These are phyloP conservation scores for Floccularia luteovirens DNA, from an alignment of 768 basidiomycete species.

Conservation along the genomic window DNA sequence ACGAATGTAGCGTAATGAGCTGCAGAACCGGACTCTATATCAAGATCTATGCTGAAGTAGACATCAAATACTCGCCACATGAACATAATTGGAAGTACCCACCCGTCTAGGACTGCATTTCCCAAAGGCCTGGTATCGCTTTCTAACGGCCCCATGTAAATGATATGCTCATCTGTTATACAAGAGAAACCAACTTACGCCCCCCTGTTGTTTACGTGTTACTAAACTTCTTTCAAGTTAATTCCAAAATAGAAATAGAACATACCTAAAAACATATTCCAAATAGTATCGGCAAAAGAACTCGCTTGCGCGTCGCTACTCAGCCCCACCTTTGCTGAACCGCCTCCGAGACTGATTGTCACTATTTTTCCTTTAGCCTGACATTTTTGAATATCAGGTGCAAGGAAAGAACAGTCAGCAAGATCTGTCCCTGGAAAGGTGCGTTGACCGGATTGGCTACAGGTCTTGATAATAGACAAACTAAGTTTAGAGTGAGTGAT, in stretches of 20 bases:
- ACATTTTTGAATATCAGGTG: slow-evolving; percentile 54
- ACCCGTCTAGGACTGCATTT: slow-evolving; percentile 64
- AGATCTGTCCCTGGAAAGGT: slow-evolving; percentile 55
- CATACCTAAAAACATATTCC: slow-evolving; percentile 63
- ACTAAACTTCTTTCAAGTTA: too few species aligned
- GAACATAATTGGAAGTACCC: slow-evolving; percentile 6
- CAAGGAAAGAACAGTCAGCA: slow-evolving; percentile 57
- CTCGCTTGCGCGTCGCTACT: slow-evolving; percentile 42
- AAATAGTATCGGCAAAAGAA: slow-evolving; percentile 52
- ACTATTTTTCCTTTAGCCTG: slow-evolving; percentile 54
- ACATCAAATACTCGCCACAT: not conserved
- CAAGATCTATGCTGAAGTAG: slow-evolving; percentile 46
- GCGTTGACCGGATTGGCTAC: slow-evolving; percentile 36
- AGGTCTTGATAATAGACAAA: slow-evolving; percentile 32
- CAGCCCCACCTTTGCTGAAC: slow-evolving; percentile 50
- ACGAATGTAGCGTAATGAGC: slow-evolving; percentile 47
- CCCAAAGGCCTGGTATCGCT: slow-evolving; percentile 57
- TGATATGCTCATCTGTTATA: too few species aligned
- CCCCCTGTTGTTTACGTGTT: too few species aligned
- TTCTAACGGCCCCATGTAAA: too few species aligned
- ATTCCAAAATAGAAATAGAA: not conserved
- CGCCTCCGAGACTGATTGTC: slow-evolving; percentile 50
- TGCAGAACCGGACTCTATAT: slow-evolving; percentile 57
- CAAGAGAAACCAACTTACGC: too few species aligned
- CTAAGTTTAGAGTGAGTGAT: not conserved